These are phyloP conservation scores for Drechslerella dactyloides DNA, from an alignment of 2,329 filamentous ascomycete genomes.

Conservation along the genomic window DNA sequence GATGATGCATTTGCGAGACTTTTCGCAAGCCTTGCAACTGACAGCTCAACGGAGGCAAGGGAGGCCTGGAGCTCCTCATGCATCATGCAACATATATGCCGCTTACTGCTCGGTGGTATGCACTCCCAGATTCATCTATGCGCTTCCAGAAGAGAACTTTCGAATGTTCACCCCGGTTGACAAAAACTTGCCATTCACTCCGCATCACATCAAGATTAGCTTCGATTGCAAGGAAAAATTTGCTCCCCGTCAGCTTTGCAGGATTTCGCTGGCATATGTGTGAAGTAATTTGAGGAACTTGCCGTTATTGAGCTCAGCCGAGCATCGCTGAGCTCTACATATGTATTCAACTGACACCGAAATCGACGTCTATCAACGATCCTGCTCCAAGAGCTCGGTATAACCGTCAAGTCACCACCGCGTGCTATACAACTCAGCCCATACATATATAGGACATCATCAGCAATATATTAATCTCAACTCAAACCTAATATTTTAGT, in stretches of 20 bases:
- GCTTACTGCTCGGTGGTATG: neutral
- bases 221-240: neutral
- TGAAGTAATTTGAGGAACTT: neutral
- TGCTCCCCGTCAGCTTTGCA: neutral
- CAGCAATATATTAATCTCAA: too few species aligned
- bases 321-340: constrained; percentile 54
- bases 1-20: too few species aligned
- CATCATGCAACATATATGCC: constrained; percentile 2
- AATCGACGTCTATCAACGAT: constrained; percentile 54
- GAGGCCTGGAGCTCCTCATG: neutral
- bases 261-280: neutral
- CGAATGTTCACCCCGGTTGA: too few species aligned
- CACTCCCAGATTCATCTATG: neutral
- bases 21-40: too few species aligned
- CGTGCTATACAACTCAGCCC: too few species aligned
- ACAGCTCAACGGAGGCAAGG: neutral
- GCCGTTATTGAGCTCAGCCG: neutral
- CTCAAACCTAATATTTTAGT: too few species aligned
- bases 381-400: constrained; percentile 26
- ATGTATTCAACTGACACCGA: constrained; percentile 58
- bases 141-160: neutral
- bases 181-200: too few species aligned
- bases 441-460: too few species aligned
- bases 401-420: neutral
- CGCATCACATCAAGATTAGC: neutral